phyloP scores from a whole-genome alignment of 1,284 basidiomycete genomes.

The Rhizopogon parksii region DNA sequence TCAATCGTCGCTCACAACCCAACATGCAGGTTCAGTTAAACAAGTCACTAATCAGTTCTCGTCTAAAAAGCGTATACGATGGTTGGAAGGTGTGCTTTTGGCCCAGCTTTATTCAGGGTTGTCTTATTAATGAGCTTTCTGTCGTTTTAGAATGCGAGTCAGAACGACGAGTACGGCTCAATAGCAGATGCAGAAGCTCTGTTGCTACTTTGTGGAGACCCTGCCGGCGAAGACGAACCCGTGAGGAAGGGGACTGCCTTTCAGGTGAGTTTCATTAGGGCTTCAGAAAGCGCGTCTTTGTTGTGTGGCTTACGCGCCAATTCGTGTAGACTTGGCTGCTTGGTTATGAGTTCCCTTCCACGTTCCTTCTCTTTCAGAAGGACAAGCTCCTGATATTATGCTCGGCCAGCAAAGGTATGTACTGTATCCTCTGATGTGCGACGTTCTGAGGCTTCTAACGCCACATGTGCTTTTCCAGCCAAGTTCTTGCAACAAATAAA shows the following conservation, averaged over 20 bases:
- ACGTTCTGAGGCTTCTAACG: conserved; percentile 10
- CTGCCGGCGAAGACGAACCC: conserved; percentile 76
- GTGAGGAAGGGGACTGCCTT: conserved; percentile 85
- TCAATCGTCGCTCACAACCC: conserved; percentile 3
- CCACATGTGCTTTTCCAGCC: conserved; percentile 38
- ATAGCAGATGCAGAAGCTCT: conserved; percentile 66
- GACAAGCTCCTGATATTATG: conserved; percentile 76
- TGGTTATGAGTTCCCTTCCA: conserved; percentile 96
- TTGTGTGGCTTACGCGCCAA: conserved; percentile 16
- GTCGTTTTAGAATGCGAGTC: conserved; percentile 42
- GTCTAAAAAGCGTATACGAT: conserved; percentile 62
- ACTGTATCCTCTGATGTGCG: not conserved
- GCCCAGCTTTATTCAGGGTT: not conserved
- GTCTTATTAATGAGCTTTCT: conserved; percentile 8
- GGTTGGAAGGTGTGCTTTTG: conserved; percentile 63
- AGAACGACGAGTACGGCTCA: conserved; percentile 65
- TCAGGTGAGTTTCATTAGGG: conserved; percentile 52
- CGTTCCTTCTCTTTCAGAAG: conserved; percentile 78
- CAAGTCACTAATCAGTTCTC: conserved; percentile 55
- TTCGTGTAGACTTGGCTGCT: conserved; percentile 80
- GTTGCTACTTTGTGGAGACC: conserved; percentile 77
- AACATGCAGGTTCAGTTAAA: conserved; percentile 48
- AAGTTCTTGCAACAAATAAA: conserved; percentile 70
- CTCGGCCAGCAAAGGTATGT: conserved; percentile 81
- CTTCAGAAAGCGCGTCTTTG: not conserved